phyloP scores from a whole-genome alignment of 208 protist genomes.

The Trichomonas vaginalis region DNA sequence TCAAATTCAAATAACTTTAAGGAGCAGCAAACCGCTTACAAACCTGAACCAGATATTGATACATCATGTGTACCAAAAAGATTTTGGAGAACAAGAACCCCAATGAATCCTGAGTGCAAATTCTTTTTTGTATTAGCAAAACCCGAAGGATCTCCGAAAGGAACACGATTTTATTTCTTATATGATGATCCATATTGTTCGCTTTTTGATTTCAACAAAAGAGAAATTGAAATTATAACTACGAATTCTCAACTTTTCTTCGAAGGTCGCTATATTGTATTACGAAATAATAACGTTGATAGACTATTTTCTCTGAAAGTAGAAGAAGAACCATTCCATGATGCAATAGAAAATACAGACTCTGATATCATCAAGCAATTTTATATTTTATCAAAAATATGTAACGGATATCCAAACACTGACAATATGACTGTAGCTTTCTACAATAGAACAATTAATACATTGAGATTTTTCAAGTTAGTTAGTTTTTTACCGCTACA shows the following conservation, averaged over 20 bases:
- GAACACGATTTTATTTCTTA: background rate
- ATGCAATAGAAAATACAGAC: background rate
- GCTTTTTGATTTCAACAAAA: background rate
- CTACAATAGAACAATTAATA: background rate
- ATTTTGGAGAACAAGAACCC: background rate
- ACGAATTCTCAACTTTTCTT: background rate
- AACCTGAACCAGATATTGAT: background rate
- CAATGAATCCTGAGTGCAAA: background rate
- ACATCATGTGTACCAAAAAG: background rate
- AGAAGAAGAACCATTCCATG: background rate
- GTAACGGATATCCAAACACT: background rate
- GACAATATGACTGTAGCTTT: background rate
- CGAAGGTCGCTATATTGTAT: background rate
- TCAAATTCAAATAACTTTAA: background rate
- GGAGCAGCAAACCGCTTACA: background rate
- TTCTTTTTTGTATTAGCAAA: background rate
- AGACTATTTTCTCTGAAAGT: background rate
- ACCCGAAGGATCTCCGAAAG: background rate
- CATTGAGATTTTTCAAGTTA: background rate
- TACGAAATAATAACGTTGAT: background rate
- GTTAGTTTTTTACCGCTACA: background rate
- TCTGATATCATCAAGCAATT: background rate
- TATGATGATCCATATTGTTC: background rate
- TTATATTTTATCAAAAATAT: background rate
- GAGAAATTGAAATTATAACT: background rate